A percentile compares a stretch with the other conserved stretches of the same genome.
Evolutionary conservation across 2,329 filamentous ascomycete species (phyloP).

Genomic region (Coniochaeta sp.): DNA sequence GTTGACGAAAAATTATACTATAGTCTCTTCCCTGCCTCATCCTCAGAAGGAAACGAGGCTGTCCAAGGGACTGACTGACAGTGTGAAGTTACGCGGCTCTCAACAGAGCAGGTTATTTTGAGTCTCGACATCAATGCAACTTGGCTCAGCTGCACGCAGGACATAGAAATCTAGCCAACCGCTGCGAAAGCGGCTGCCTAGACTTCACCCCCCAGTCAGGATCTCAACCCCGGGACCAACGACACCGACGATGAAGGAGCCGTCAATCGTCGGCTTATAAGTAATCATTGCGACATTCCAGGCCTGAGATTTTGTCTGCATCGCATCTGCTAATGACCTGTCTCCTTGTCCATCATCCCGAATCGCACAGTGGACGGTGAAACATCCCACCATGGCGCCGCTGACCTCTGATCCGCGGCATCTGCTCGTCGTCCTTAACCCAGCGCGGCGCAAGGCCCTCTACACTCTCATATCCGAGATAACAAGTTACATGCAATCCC

Average conservation of each 20-base stretch:
- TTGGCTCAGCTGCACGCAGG: background rate
- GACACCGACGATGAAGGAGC: background rate
- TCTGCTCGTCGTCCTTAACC: conserved; percentile 46
- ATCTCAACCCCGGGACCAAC: background rate
- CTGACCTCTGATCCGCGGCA: conserved; percentile 47
- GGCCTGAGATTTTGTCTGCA: no score
- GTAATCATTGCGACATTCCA: no score
- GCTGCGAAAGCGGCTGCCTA: background rate
- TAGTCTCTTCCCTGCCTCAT: no score
- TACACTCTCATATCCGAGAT: conserved; percentile 43
- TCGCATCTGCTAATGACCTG: no score
- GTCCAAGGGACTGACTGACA: no score
- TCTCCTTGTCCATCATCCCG: no score
- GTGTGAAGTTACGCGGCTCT: background rate
- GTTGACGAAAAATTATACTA: background rate
- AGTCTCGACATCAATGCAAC: background rate
- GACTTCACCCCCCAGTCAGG: background rate
- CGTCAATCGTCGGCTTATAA: background rate
- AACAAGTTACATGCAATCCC: conserved; percentile 43
- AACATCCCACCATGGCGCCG: conserved; percentile 36
- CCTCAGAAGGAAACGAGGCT: no score
- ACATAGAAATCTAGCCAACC: background rate
- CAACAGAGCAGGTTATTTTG: background rate
- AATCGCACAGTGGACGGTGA: no score
- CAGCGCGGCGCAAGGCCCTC: conserved; percentile 41